Percentiles rank a stretch among this genome's conserved stretches.
Conservation (phyloP, 305 asterid species). For the Solanum hybrid region DNA sequence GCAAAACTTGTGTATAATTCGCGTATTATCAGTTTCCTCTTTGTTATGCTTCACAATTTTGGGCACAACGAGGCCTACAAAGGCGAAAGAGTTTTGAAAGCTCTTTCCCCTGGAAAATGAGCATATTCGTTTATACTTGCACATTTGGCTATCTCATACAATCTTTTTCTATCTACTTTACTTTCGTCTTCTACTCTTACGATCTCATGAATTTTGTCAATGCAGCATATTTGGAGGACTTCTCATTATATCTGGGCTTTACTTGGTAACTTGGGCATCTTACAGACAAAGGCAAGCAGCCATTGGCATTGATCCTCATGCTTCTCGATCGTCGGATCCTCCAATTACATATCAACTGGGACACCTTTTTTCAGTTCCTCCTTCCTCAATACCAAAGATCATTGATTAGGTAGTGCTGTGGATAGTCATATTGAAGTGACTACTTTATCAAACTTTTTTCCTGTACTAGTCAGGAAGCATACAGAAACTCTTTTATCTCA, state of each 20-base stretch:
- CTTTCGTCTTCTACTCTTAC: not conserved
- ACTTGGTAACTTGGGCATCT: conserved; percentile 94
- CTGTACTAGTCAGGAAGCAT: not conserved
- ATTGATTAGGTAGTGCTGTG: conserved; percentile 32
- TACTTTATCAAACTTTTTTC: not conserved
- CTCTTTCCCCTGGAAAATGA: not conserved
- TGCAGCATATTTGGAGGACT: conserved; percentile 84
- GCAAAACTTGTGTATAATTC: not conserved
- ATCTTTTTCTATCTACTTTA: not conserved
- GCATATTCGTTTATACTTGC: not conserved
- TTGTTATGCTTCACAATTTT: not conserved
- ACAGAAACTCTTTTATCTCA: not conserved
- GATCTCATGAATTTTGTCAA: not conserved
- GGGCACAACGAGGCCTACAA: not conserved
- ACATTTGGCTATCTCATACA: not conserved
- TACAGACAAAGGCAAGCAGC: conserved; percentile 41
- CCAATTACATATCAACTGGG: conserved; percentile 45
- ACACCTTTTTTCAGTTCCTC: conserved; percentile 50
- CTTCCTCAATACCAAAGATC: conserved; percentile 44
- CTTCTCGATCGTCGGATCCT: conserved; percentile 42
- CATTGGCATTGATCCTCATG: conserved; percentile 21
- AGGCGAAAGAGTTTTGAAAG: not conserved
- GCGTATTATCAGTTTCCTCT: not conserved
- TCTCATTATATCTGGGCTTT: conserved; percentile 75
- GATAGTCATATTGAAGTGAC: not conserved